Percentiles rank a stretch among this genome's conserved stretches.
Conservation (phyloP, 225 moss, liverwort and hornwort species). For the Pleurozium schreberi region DNA sequence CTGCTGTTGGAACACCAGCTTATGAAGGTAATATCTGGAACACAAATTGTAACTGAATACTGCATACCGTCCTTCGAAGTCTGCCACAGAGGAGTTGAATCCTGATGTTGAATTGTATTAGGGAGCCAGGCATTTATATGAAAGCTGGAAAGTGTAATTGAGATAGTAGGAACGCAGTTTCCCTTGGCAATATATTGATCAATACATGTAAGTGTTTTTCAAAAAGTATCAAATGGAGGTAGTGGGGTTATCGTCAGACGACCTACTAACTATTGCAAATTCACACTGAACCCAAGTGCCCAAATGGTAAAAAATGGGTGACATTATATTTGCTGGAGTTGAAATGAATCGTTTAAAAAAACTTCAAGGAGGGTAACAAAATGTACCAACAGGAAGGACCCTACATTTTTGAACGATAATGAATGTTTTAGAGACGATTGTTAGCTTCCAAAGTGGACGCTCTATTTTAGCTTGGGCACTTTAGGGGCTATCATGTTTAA, state of each 20-base stretch:
- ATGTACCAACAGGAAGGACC: background rate
- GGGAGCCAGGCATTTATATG: background rate
- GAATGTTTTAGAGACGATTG: background rate
- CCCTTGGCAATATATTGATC: background rate
- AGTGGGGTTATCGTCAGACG: background rate
- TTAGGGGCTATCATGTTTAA: background rate
- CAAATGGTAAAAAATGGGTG: background rate
- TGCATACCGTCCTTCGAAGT: background rate
- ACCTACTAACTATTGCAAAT: background rate
- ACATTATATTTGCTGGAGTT: background rate
- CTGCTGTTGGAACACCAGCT: background rate
- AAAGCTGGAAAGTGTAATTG: background rate
- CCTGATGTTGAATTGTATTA: background rate
- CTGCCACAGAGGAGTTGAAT: background rate
- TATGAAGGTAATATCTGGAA: conserved; percentile 7
- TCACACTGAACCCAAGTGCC: background rate
- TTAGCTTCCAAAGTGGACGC: background rate
- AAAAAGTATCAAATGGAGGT: background rate
- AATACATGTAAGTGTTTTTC: conserved; percentile 7
- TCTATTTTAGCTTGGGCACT: background rate
- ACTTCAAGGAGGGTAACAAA: background rate
- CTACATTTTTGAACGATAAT: background rate
- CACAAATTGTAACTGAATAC: background rate
- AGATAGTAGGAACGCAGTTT: background rate
- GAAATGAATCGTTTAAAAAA: background rate